phyloP scores from a whole-genome alignment of 2,329 filamentous ascomycete genomes.

The Calonectria montana region DNA sequence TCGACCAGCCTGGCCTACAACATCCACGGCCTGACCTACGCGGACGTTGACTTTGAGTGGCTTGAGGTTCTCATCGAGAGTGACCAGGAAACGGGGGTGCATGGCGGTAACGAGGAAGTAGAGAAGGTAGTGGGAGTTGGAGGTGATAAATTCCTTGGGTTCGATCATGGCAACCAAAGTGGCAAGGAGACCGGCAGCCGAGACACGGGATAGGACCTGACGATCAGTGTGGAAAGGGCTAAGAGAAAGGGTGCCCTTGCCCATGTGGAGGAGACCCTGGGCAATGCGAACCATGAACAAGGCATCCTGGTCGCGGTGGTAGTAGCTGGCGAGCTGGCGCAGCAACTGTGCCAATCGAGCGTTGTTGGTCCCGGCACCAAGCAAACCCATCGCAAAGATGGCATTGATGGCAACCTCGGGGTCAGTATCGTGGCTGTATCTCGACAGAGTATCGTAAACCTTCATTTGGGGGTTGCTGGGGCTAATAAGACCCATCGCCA shows the following conservation, averaged over 20 bases:
- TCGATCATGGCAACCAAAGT: conserved; percentile 96
- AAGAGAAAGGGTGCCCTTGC: conserved; percentile 95
- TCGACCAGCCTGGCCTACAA: conserved; percentile 95
- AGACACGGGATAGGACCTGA: conserved; percentile 92
- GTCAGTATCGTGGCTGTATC: conserved; percentile 99
- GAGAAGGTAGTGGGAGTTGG: conserved; percentile 85
- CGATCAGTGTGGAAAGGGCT: conserved; percentile 99
- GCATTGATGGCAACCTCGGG: conserved; percentile 98
- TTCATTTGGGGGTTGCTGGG: conserved; percentile 99
- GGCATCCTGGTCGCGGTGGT: conserved; percentile 94
- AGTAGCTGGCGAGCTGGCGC: conserved; percentile 95
- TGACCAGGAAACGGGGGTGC: conserved; percentile 96
- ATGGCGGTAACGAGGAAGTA: conserved; percentile 98
- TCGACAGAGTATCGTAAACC: conserved; percentile 96
- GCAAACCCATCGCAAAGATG: conserved; percentile 98
- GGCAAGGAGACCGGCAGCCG: conserved; percentile 87
- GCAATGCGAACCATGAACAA: conserved; percentile 99
- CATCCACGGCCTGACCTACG: conserved; percentile 97
- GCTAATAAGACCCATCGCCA: conserved; percentile 96
- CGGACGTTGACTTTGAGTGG: conserved; percentile 95
- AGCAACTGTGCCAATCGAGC: conserved; percentile 94
- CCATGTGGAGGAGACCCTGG: conserved; percentile 97
- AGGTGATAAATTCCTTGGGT: conserved; percentile 83
- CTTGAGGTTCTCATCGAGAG: conserved; percentile 92
- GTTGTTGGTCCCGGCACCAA: conserved; percentile 98